Percentiles rank a stretch among this genome's conserved stretches.
Evolutionary conservation across 2,329 filamentous ascomycete species (phyloP).

Genomic region (Lithohypha guttulata): DNA sequence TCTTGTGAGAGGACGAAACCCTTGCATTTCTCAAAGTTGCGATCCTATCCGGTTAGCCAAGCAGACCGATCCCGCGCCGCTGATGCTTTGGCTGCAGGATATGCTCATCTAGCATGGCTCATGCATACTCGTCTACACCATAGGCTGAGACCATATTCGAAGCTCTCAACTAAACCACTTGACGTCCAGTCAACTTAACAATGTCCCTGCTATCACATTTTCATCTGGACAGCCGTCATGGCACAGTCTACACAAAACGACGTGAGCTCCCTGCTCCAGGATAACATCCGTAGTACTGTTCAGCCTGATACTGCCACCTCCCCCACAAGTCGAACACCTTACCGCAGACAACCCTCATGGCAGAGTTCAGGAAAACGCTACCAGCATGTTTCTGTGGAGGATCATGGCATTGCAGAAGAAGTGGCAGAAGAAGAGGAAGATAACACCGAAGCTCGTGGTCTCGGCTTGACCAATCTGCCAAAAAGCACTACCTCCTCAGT

Average conservation of each 20-base stretch:
- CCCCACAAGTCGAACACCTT: background rate
- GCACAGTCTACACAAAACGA: background rate
- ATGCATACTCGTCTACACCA: too few species aligned
- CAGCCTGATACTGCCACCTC: background rate
- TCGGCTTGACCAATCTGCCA: conserved; percentile 2
- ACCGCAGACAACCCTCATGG: conserved; percentile 3
- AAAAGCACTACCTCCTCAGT: background rate
- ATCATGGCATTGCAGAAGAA: background rate
- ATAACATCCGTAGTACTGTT: background rate
- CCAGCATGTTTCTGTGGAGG: background rate
- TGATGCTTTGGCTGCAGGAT: too few species aligned
- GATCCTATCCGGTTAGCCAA: too few species aligned
- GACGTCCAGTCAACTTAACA: too few species aligned
- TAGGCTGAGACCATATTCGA: too few species aligned
- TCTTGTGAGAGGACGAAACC: too few species aligned
- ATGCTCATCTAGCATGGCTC: too few species aligned
- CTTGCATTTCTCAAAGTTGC: too few species aligned
- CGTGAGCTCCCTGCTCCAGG: background rate
- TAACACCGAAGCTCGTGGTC: background rate
- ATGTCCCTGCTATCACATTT: too few species aligned
- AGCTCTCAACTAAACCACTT: too few species aligned
- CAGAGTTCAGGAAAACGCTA: background rate
- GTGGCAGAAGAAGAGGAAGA: background rate
- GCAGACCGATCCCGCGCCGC: too few species aligned
- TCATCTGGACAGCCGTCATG: background rate